Conservation (phyloP, 805 yeast genomes). For the Barnettozyma vustinii region DNA sequence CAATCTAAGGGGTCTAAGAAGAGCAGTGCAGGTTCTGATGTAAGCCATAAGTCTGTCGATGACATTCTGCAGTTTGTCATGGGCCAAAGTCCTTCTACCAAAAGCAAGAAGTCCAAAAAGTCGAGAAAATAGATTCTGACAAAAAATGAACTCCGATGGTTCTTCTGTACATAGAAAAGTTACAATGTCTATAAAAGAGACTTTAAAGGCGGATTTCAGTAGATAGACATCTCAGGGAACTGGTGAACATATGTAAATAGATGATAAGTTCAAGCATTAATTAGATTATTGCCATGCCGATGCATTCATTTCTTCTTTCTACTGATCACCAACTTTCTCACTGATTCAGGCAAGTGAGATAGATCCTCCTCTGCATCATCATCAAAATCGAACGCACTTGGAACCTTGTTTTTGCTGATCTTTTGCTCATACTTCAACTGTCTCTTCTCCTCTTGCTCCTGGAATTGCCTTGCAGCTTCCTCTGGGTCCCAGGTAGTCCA, state of each 20-base stretch:
- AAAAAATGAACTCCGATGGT: background rate
- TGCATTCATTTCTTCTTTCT: background rate
- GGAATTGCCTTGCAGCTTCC: constrained; percentile 29
- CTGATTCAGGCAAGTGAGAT: constrained; percentile 24
- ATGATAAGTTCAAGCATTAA: no score
- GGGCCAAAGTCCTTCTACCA: constrained; percentile 38
- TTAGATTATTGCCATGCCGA: background rate
- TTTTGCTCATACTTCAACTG: constrained; percentile 22
- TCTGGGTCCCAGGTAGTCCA: constrained; percentile 59
- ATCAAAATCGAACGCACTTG: constrained; percentile 22
- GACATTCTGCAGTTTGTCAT: constrained; percentile 69
- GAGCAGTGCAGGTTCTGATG: constrained; percentile 28
- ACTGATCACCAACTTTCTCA: constrained; percentile 22
- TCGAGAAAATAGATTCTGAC: background rate
- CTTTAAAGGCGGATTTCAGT: no score
- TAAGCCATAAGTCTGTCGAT: constrained; percentile 63
- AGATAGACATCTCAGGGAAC: no score
- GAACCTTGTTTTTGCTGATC: constrained; percentile 17
- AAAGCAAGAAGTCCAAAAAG: constrained; percentile 19
- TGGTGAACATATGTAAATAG: no score
- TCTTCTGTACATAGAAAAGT: constrained; percentile 8
- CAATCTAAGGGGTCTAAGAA: constrained; percentile 17
- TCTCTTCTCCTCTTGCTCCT: constrained; percentile 23
- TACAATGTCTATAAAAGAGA: background rate
- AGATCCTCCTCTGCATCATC: constrained; percentile 24